Percentiles rank a stretch among this genome's conserved stretches.
Conservation (phyloP, 2,329 filamentous ascomycete genomes). For the Fusarium sp. region DNA sequence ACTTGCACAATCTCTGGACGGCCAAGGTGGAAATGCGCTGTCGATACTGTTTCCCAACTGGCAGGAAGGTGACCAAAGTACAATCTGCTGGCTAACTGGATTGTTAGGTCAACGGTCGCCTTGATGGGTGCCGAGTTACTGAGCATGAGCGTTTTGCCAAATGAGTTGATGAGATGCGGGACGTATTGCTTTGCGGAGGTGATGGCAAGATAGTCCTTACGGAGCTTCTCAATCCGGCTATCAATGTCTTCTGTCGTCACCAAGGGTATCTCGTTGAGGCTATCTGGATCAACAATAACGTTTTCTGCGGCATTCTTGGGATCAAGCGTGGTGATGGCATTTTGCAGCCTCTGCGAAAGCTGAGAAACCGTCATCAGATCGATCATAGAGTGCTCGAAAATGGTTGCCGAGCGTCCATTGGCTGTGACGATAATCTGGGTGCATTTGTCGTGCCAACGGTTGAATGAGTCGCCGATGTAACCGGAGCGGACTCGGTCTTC, state of each 20-base stretch:
- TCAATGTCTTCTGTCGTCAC: background rate
- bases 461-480: constrained; percentile 12
- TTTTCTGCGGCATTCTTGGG: background rate
- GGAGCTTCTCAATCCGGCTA: background rate
- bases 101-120: constrained; percentile 6
- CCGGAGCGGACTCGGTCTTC: constrained; percentile 1
- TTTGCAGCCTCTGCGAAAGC: constrained; percentile 1
- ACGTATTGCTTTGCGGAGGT: constrained; percentile 8
- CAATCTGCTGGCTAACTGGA: constrained; percentile 5
- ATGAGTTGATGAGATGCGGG: background rate
- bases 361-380: constrained; percentile 12
- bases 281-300: background rate
- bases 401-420: constrained; percentile 8
- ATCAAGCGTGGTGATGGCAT: background rate
- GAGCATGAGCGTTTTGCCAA: background rate
- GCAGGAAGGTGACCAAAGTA: constrained; percentile 15
- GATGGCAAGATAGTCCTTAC: background rate
- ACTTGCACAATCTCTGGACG: constrained; percentile 8
- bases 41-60: constrained; percentile 16
- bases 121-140: constrained; percentile 4
- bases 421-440: constrained; percentile 5
- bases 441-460: constrained; percentile 17
- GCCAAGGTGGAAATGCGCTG: constrained; percentile 6
- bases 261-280: background rate
- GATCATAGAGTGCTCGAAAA: constrained; percentile 17